Conservation (phyloP, 352 stramenopile species). For the Plasmopara muralis region DNA sequence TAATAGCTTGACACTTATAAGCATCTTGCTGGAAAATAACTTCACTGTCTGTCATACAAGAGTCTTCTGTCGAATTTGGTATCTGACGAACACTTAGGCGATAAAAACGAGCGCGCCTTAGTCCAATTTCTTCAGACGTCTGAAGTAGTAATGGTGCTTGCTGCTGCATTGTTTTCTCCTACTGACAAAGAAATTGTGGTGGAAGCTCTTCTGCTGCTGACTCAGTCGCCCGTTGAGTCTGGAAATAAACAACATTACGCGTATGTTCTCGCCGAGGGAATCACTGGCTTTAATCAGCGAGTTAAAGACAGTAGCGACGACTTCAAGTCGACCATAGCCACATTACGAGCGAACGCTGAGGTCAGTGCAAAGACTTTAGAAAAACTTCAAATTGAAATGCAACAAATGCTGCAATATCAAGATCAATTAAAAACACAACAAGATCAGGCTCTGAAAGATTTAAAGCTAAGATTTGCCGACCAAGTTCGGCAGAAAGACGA, state of each 20-base stretch:
- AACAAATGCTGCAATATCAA: constrained; percentile 48
- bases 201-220: constrained; percentile 53
- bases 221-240: constrained; percentile 37
- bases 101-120: constrained; percentile 62
- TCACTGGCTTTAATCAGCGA: constrained; percentile 48
- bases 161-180: constrained; percentile 51
- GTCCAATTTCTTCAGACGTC: constrained; percentile 67
- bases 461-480: constrained; percentile 51
- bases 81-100: constrained; percentile 38
- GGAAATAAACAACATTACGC: constrained; percentile 60
- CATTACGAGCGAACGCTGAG: constrained; percentile 41
- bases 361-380: constrained; percentile 42
- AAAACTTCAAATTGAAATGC: constrained; percentile 49
- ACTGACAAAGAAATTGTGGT: constrained; percentile 62
- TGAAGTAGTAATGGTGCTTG: constrained; percentile 56
- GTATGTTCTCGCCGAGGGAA: constrained; percentile 52
- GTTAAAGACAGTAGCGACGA: constrained; percentile 45
- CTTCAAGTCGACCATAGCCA: constrained; percentile 45
- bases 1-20: too few relatives aligned
- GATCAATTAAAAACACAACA: constrained; percentile 51
- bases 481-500: constrained; percentile 72
- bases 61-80: constrained; percentile 53
- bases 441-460: constrained; percentile 55
- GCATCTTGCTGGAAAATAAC: too few relatives aligned
- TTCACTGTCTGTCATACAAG: constrained; percentile 18